These are phyloP conservation scores for Beauveria bassiana DNA, from an alignment of 2,329 filamentous ascomycete species.

Conservation along the genomic window DNA sequence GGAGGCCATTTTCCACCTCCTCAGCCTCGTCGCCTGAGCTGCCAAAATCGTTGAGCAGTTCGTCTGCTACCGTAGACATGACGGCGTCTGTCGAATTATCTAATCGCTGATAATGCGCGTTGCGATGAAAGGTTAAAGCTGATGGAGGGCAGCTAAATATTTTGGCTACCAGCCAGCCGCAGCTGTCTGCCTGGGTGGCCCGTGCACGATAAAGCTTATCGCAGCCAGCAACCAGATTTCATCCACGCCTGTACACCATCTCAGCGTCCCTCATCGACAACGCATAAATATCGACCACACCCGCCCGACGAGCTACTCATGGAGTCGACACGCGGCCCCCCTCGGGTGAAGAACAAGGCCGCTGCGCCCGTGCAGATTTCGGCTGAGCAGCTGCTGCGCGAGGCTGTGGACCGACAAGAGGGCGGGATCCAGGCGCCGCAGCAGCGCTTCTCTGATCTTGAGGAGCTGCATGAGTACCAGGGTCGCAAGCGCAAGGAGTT, in stretches of 20 bases:
- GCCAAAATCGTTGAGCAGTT: conserved; percentile 69
- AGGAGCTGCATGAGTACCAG: conserved; percentile 97
- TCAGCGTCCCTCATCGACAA: neutral
- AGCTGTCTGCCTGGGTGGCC: conserved; percentile 8
- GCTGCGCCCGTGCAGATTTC: conserved; percentile 86
- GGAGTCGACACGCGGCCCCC: conserved; percentile 86
- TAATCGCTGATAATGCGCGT: neutral
- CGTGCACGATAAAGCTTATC: conserved; percentile 11
- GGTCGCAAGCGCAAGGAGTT: conserved; percentile 94
- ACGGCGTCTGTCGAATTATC: neutral
- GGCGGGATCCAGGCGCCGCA: conserved; percentile 80
- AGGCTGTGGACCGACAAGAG: conserved; percentile 95
- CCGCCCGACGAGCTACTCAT: conserved; percentile 40
- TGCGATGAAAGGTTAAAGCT: neutral
- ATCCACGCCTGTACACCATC: neutral
- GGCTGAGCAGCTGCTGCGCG: conserved; percentile 91
- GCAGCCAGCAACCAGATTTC: conserved; percentile 7
- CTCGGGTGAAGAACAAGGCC: conserved; percentile 98
- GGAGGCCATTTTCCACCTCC: conserved; percentile 44
- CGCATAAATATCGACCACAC: neutral
- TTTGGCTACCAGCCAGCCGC: conserved; percentile 2
- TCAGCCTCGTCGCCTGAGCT: conserved; percentile 67
- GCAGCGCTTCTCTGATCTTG: conserved; percentile 89
- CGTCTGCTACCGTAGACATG: conserved; percentile 90
- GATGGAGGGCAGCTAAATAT: neutral